Percentiles rank a stretch among this genome's conserved stretches.
These are phyloP conservation scores for Isabelozyma heimii DNA, from an alignment of 805 yeast species.

Conservation along the genomic window DNA sequence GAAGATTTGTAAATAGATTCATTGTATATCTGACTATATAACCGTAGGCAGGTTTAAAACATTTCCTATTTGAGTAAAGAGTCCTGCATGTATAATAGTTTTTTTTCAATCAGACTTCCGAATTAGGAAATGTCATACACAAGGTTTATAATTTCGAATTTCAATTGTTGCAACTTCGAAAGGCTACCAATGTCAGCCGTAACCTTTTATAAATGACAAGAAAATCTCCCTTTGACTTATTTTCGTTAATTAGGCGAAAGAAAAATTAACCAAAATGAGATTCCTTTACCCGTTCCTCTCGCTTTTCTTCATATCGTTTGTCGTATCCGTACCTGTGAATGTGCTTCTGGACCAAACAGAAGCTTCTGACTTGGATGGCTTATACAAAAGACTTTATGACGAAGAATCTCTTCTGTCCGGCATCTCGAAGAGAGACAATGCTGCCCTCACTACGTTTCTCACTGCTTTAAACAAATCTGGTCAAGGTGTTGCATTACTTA, in stretches of 20 bases:
- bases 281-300: slow-evolving; percentile 3
- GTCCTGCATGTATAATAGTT: neutral
- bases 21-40: neutral
- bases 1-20: neutral
- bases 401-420: neutral
- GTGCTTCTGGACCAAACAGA: slow-evolving; percentile 1
- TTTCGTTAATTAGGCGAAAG: neutral
- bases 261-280: slow-evolving; percentile 5
- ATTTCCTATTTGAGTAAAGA: neutral
- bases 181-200: neutral
- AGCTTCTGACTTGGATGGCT: neutral
- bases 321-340: slow-evolving; percentile 1
- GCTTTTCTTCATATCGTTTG: neutral
- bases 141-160: neutral
- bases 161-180: neutral
- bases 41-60: neutral
- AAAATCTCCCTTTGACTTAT: neutral
- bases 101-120: neutral
- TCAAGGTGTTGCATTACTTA: slow-evolving; percentile 16
- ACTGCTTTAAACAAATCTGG: slow-evolving; percentile 11
- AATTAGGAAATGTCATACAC: neutral
- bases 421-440: slow-evolving; percentile 11
- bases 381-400: neutral
- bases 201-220: neutral
- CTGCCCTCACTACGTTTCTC: slow-evolving; percentile 20